Evolutionary conservation across 2,329 filamentous ascomycete species (phyloP).

Genomic region (Aureobasidium subglaciale): DNA sequence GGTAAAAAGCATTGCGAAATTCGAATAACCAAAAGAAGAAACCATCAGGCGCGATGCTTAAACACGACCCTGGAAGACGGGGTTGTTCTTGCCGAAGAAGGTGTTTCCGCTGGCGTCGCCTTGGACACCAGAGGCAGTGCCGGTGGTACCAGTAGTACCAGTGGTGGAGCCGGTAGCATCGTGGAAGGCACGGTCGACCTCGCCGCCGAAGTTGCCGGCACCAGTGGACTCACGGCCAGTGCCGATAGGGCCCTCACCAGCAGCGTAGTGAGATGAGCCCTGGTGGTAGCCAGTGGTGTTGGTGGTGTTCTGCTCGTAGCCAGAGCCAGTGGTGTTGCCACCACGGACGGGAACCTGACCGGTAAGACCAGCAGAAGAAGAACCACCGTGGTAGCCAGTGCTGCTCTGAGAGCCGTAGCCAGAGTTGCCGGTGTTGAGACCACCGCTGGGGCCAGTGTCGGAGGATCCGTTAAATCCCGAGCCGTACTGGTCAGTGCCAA

Average conservation of each 20-base stretch:
- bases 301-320: slow-evolving; percentile 16
- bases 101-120: slow-evolving; percentile 25
- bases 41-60: slow-evolving; percentile 19
- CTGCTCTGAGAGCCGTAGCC: slow-evolving; percentile 18
- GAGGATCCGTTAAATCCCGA: slow-evolving; percentile 14
- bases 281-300: slow-evolving; percentile 19
- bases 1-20: slow-evolving; percentile 7
- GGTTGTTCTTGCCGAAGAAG: slow-evolving; percentile 36
- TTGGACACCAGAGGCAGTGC: not conserved
- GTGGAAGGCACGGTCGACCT: slow-evolving; percentile 14
- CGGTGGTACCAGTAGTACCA: slow-evolving; percentile 16
- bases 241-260: not conserved
- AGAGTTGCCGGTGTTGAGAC: slow-evolving; percentile 16
- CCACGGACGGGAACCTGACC: slow-evolving; percentile 17
- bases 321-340: slow-evolving; percentile 17
- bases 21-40: not conserved
- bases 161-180: not conserved
- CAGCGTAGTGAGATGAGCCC: slow-evolving; percentile 28
- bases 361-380: slow-evolving; percentile 16
- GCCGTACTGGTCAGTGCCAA: slow-evolving; percentile 12
- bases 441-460: not conserved
- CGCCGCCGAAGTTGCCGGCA: slow-evolving; percentile 12
- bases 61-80: slow-evolving; percentile 34
- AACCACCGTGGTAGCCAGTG: slow-evolving; percentile 13
- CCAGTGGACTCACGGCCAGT: not conserved